A percentile compares a stretch with the other conserved stretches of the same genome.
phyloP scores from a whole-genome alignment of 208 protist species.

The Crithidia sp. region DNA sequence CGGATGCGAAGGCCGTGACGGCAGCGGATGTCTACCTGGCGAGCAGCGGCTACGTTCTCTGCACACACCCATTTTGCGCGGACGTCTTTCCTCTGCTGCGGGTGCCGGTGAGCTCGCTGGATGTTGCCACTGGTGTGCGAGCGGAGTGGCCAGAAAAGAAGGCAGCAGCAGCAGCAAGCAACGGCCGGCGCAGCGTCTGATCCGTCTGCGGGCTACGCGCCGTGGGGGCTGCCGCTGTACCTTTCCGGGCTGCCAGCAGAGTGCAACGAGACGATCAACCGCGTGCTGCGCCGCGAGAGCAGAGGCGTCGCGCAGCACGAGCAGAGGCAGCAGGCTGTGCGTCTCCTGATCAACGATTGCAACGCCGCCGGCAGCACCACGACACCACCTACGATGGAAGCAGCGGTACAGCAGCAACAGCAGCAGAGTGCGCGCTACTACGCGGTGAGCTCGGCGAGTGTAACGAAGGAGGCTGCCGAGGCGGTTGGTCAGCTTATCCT shows the following conservation, averaged over 20 bases:
- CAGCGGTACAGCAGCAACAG: slow-evolving; percentile 4
- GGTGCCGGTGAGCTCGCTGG: slow-evolving; percentile 5
- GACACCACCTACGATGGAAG: neutral
- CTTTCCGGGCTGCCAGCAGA: slow-evolving; percentile 30
- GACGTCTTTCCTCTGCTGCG: slow-evolving; percentile 48
- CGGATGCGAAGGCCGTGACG: slow-evolving; percentile 43
- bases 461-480: slow-evolving; percentile 34
- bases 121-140: neutral
- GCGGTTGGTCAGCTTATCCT: slow-evolving; percentile 48
- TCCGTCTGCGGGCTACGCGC: neutral
- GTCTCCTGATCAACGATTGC: slow-evolving; percentile 18
- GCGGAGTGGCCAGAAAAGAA: neutral
- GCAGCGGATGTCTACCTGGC: slow-evolving; percentile 66
- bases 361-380: neutral
- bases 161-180: neutral
- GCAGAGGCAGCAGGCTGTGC: slow-evolving; percentile 21
- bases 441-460: slow-evolving; percentile 22
- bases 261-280: slow-evolving; percentile 37
- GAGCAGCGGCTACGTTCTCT: slow-evolving; percentile 70
- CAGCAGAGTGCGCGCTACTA: slow-evolving; percentile 15
- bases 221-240: slow-evolving; percentile 32
- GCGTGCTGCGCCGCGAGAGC: slow-evolving; percentile 28
- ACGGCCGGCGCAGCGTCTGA: neutral
- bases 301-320: slow-evolving; percentile 18
- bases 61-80: slow-evolving; percentile 55